Conservation (phyloP, 768 basidiomycete species). For the Lentinus tigrinus region DNA sequence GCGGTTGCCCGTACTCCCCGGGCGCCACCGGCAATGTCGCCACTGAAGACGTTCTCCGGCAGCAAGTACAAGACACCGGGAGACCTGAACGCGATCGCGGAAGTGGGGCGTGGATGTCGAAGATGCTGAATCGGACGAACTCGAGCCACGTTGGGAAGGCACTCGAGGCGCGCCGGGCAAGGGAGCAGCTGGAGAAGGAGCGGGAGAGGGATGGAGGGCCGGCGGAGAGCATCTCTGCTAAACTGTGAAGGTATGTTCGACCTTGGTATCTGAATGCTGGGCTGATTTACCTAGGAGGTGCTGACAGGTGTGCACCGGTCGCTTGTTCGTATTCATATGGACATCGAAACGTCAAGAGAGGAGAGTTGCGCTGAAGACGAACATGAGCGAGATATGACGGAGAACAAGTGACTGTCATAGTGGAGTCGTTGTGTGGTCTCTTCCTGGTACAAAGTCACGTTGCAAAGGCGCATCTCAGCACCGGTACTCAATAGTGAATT, state of each 20-base stretch:
- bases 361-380: too few relatives aligned
- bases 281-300: not conserved
- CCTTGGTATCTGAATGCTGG: not conserved
- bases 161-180: constrained; percentile 48
- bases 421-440: too few relatives aligned
- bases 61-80: constrained; percentile 58
- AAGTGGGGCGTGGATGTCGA: constrained; percentile 85
- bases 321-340: too few relatives aligned
- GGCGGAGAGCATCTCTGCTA: constrained; percentile 15
- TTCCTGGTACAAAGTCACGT: too few relatives aligned
- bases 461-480: too few relatives aligned
- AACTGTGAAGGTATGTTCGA: constrained; percentile 8
- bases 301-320: too few relatives aligned
- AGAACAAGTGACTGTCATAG: too few relatives aligned
- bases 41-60: constrained; percentile 81
- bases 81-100: constrained; percentile 67
- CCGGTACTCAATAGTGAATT: too few relatives aligned
- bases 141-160: constrained; percentile 79
- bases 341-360: too few relatives aligned
- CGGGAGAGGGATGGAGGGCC: constrained; percentile 22
- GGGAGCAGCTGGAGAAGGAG: constrained; percentile 30
- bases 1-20: constrained; percentile 95
- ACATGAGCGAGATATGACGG: too few relatives aligned
- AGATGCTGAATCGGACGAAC: constrained; percentile 61
- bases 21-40: constrained; percentile 95